Evolutionary conservation across 257 asterid genomes (phyloP), one percentile per base, ranked within the genome.

Genomic region (Leptodermis oblonga): DNA sequence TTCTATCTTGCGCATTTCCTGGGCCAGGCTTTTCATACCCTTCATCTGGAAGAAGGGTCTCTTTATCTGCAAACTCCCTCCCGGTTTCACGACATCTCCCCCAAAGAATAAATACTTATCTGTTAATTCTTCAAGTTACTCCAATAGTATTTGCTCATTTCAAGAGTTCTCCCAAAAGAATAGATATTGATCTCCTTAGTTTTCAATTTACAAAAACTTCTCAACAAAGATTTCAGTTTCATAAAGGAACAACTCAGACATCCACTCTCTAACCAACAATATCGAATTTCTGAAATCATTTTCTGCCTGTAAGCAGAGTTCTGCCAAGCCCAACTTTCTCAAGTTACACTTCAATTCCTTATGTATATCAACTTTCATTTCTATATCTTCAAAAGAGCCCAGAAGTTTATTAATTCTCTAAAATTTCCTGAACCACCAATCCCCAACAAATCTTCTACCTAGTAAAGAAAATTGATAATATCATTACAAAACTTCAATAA

Each of bases 291-390:
- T 43, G 23, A 28, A 45, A 58, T 7, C 23, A 7, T 17, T 3
- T 13, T 30, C 22, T 17, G 5, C 18, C 74, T 41, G 10, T 30
- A 65, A 33, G n/a, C 70, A 65, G n/a, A 58, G 59, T 58, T 56
- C 67, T 26, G 23, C 34, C 52, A 2, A 33, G 0, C 8, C 18
- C 49, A 22, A 28, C 25, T 39, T 25, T 39, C 52, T 37, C 7
- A 23, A 52, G 23, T 22, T 17, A 8, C 22, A 42, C 31, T 28
- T 17, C 12, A 25, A 65, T 28, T 5, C 11, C 25, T 10, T 7
- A 0, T 25, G 0, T 22, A 3, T 1, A 25, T 65, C 15, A 12
- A 30, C 33, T 4, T 17, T 23, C 8, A 12, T 31, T n/a, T 13
- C 6, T 5, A 42, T 4, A 39, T 25, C 12, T 3, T 4, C 26